phyloP scores from a whole-genome alignment of 768 basidiomycete genomes.

The Tremella yokohamensis region DNA sequence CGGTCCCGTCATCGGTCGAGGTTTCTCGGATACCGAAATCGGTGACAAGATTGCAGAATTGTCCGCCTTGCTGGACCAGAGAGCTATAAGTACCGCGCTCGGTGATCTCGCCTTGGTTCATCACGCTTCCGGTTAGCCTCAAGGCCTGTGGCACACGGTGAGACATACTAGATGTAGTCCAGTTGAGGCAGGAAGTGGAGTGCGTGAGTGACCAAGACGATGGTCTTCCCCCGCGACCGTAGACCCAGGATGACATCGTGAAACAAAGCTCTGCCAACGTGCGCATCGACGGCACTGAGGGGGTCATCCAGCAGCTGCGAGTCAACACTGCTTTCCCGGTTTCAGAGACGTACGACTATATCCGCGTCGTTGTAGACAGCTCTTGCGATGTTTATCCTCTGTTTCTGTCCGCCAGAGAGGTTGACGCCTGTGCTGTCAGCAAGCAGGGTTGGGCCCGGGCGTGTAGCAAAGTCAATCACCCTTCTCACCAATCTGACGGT shows the following conservation, averaged over 20 bases:
- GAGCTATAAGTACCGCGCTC: conserved; percentile 60
- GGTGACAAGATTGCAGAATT: conserved; percentile 60
- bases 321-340: background rate
- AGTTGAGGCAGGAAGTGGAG: conserved; percentile 59
- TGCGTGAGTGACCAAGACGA: conserved; percentile 60
- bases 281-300: conserved; percentile 60
- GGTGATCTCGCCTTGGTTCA: conserved; percentile 55
- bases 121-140: conserved; percentile 32
- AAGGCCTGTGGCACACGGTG: background rate
- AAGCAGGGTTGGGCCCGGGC: too few species aligned
- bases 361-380: conserved; percentile 59
- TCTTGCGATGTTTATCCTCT: conserved; percentile 65
- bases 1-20: background rate
- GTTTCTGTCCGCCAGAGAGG: conserved; percentile 55
- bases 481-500: conserved; percentile 64
- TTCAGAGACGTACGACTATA: conserved; percentile 22
- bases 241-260: conserved; percentile 62
- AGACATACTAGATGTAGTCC: conserved; percentile 56
- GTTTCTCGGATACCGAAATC: conserved; percentile 57
- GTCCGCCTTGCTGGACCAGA: conserved; percentile 56
- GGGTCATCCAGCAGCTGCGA: conserved; percentile 39
- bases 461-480: conserved; percentile 50
- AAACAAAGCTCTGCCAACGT: conserved; percentile 69
- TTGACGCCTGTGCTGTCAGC: conserved; percentile 31
- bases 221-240: conserved; percentile 56